Conservation (phyloP, 2,329 filamentous ascomycete genomes). For the Colletotrichum scovillei region DNA sequence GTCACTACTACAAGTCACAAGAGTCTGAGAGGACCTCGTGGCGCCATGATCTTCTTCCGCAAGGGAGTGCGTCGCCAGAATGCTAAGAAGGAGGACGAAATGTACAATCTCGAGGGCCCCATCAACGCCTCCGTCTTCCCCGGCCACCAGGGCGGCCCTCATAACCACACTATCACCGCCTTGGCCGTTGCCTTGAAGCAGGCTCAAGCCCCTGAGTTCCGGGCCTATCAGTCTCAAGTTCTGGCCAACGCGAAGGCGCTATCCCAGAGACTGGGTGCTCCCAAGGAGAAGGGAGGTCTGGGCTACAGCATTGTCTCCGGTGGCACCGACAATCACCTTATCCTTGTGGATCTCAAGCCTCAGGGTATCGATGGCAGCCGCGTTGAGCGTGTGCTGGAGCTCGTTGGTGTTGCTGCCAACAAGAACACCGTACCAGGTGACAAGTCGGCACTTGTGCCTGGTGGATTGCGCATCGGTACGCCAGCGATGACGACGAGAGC, state of each 20-base stretch:
- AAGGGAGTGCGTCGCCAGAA: conserved; percentile 88
- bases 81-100: conserved; percentile 84
- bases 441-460: conserved; percentile 91
- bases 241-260: conserved; percentile 92
- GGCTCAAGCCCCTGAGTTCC: conserved; percentile 89
- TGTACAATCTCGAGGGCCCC: conserved; percentile 90
- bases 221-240: conserved; percentile 90
- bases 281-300: conserved; percentile 80
- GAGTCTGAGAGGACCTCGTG: conserved; percentile 91
- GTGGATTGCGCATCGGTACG: conserved; percentile 92
- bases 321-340: conserved; percentile 97
- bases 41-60: conserved; percentile 98
- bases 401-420: conserved; percentile 96
- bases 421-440: conserved; percentile 99
- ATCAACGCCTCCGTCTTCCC: conserved; percentile 99
- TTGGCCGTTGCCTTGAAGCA: conserved; percentile 95
- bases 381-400: conserved; percentile 89
- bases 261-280: conserved; percentile 72
- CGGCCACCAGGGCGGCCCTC: conserved; percentile 95
- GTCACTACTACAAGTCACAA: conserved; percentile 99
- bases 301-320: conserved; percentile 92
- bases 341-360: conserved; percentile 90
- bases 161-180: conserved; percentile 99
- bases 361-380: conserved; percentile 89
- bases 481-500: conserved; percentile 98